Evolutionary conservation across 2,329 filamentous ascomycete genomes (phyloP).

Genomic region (Alternaria hordeiaustralica): DNA sequence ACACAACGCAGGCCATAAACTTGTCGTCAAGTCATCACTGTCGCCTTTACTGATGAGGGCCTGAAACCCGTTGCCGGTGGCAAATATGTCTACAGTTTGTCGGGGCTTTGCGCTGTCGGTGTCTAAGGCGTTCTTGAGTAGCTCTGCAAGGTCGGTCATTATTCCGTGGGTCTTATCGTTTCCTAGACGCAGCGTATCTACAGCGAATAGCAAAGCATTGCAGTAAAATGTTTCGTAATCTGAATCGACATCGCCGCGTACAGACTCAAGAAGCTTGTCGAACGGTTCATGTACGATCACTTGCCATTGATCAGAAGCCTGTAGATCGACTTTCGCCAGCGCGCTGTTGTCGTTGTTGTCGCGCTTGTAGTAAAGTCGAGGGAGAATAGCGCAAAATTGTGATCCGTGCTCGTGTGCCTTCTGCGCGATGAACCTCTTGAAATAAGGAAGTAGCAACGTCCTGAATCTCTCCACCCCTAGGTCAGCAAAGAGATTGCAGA

Average conservation of each 20-base stretch:
- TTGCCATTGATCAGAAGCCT: slow-evolving; percentile 40
- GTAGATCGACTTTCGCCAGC: slow-evolving; percentile 24
- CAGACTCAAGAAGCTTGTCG: slow-evolving; percentile 55
- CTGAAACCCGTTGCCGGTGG: slow-evolving; percentile 75
- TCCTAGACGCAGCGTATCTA: slow-evolving; percentile 28
- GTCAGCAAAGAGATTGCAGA: slow-evolving; percentile 81
- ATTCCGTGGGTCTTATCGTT: slow-evolving; percentile 28
- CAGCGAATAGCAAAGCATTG: slow-evolving; percentile 39
- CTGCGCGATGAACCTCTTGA: slow-evolving; percentile 79
- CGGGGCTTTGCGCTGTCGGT: not conserved
- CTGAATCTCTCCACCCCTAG: slow-evolving; percentile 77
- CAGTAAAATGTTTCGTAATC: slow-evolving; percentile 30
- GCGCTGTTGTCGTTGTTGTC: slow-evolving; percentile 13
- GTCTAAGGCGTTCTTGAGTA: slow-evolving; percentile 27
- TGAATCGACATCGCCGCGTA: slow-evolving; percentile 12
- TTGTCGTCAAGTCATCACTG: slow-evolving; percentile 56
- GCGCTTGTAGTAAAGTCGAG: slow-evolving; percentile 28
- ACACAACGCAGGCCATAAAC: slow-evolving; percentile 70
- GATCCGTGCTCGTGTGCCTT: slow-evolving; percentile 42
- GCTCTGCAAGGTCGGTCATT: slow-evolving; percentile 25
- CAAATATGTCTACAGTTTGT: slow-evolving; percentile 59
- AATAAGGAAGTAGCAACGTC: slow-evolving; percentile 77
- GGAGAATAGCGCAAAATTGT: slow-evolving; percentile 41
- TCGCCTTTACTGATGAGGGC: slow-evolving; percentile 69
- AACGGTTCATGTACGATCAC: slow-evolving; percentile 69